These are phyloP conservation scores for Physaria fendleri DNA, from an alignment of 345 rosid species.

Conservation along the genomic window DNA sequence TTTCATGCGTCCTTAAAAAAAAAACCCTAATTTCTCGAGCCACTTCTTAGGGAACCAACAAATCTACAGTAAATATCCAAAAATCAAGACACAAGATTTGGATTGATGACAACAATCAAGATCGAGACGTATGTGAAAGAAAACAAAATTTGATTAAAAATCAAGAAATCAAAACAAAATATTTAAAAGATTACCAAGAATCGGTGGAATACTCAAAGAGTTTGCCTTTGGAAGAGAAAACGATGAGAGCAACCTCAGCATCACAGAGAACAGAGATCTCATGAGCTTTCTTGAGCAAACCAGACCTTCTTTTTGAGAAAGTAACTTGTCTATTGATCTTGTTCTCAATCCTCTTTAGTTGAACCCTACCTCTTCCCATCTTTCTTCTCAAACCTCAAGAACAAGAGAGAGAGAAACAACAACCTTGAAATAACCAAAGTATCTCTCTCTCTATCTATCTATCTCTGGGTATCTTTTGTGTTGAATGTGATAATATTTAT, in stretches of 20 bases:
- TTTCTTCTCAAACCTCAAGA: constrained; percentile 13
- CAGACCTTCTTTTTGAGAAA: constrained; percentile 74
- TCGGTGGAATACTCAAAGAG: constrained; percentile 76
- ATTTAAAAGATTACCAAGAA: constrained; percentile 42
- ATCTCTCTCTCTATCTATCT: constrained; percentile 22
- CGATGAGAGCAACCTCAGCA: constrained; percentile 70
- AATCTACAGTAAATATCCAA: constrained; percentile 17
- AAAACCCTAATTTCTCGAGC: constrained; percentile 34
- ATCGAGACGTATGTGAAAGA: neutral
- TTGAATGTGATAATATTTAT: constrained; percentile 14
- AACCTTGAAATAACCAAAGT: constrained; percentile 27
- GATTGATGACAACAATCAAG: constrained; percentile 3
- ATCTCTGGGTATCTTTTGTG: constrained; percentile 36
- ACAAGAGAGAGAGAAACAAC: constrained; percentile 27
- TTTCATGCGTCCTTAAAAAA: constrained; percentile 22
- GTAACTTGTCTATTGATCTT: constrained; percentile 87
- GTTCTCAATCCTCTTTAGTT: constrained; percentile 88
- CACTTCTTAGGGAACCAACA: constrained; percentile 25
- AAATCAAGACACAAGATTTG: constrained; percentile 2
- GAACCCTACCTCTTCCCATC: constrained; percentile 94
- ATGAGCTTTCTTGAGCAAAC: constrained; percentile 75
- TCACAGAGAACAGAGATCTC: constrained; percentile 90
- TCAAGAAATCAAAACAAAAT: neutral
- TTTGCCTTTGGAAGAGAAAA: constrained; percentile 81
- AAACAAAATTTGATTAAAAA: constrained; percentile 3